Evolutionary conservation across 2,329 filamentous ascomycete genomes (phyloP).

Genomic region (Fusarium nanum): DNA sequence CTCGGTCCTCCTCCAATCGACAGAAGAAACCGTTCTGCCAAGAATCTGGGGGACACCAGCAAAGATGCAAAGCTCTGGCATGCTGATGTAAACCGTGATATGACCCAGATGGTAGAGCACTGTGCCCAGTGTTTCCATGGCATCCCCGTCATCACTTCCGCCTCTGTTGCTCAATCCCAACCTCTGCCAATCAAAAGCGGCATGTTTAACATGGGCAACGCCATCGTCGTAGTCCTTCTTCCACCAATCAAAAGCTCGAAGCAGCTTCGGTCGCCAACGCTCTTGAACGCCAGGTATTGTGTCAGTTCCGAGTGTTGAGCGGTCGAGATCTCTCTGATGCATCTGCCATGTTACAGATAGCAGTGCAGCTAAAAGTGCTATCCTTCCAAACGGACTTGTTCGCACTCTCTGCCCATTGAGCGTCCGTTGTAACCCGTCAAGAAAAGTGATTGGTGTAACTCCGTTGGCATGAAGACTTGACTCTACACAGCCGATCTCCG

Average conservation of each 20-base stretch:
- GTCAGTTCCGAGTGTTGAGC: conserved; percentile 42
- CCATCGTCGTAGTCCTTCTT: conserved; percentile 48
- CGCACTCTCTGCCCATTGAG: conserved; percentile 45
- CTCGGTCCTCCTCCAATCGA: conserved; percentile 46
- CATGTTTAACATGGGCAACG: conserved; percentile 45
- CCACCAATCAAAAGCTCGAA: conserved; percentile 47
- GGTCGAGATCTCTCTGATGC: conserved; percentile 46
- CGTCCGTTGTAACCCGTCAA: conserved; percentile 44
- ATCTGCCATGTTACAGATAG: conserved; percentile 47
- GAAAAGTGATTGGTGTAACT: conserved; percentile 45
- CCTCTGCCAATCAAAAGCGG: conserved; percentile 47
- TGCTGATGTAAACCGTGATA: conserved; percentile 47
- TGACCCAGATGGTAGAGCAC: conserved; percentile 46
- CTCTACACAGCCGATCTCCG: conserved; percentile 47
- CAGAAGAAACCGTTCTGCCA: conserved; percentile 43
- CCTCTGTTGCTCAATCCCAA: conserved; percentile 42
- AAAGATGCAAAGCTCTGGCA: conserved; percentile 48
- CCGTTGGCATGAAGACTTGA: conserved; percentile 47
- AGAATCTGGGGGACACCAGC: conserved; percentile 45
- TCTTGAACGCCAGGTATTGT: conserved; percentile 46
- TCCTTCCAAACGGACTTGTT: conserved; percentile 46
- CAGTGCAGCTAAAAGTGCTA: conserved; percentile 42
- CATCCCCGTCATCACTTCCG: conserved; percentile 46
- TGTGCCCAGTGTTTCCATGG: conserved; percentile 45
- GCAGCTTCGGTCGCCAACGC: conserved; percentile 44